Conservation (phyloP, 2,329 filamentous ascomycete genomes). For the Diaporthe citriasiana region DNA sequence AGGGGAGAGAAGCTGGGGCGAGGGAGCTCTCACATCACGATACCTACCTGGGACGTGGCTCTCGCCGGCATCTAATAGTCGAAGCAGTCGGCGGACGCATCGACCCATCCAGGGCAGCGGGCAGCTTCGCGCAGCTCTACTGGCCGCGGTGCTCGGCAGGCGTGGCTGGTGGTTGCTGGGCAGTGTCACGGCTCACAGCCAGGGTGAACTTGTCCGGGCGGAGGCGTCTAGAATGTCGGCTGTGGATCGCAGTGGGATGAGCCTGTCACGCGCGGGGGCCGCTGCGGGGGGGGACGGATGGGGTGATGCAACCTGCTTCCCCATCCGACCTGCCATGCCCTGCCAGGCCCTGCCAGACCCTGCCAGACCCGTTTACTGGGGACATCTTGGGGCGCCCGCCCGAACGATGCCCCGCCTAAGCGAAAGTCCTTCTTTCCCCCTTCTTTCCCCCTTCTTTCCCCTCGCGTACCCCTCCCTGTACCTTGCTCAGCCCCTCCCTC, state of each 20-base stretch:
- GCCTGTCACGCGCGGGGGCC: slow-evolving; percentile 36
- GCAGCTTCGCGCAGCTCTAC: neutral
- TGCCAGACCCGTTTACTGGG: neutral
- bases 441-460: neutral
- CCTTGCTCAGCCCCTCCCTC: slow-evolving; percentile 10
- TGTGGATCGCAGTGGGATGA: slow-evolving; percentile 42
- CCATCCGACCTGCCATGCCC: slow-evolving; percentile 19
- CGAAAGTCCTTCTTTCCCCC: neutral
- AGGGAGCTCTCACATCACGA: slow-evolving; percentile 30
- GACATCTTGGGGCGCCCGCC: neutral
- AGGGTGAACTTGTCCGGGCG: slow-evolving; percentile 21
- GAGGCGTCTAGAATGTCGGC: slow-evolving; percentile 34
- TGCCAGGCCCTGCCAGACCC: slow-evolving; percentile 1
- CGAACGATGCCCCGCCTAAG: slow-evolving; percentile 16
- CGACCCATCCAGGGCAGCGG: slow-evolving; percentile 19
- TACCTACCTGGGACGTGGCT: slow-evolving; percentile 7
- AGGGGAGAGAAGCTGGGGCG: slow-evolving; percentile 25
- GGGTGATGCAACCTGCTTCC: slow-evolving; percentile 37
- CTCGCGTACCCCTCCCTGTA: neutral
- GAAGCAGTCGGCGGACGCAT: slow-evolving; percentile 11
- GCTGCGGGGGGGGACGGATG: slow-evolving; percentile 37
- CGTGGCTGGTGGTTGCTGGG: too few relatives aligned
- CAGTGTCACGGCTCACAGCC: slow-evolving; percentile 4
- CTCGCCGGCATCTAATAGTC: slow-evolving; percentile 27
- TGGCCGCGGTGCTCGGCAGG: neutral